Evolutionary conservation across 2,329 filamentous ascomycete genomes (phyloP).

Genomic region (Diaporthe nobilis): DNA sequence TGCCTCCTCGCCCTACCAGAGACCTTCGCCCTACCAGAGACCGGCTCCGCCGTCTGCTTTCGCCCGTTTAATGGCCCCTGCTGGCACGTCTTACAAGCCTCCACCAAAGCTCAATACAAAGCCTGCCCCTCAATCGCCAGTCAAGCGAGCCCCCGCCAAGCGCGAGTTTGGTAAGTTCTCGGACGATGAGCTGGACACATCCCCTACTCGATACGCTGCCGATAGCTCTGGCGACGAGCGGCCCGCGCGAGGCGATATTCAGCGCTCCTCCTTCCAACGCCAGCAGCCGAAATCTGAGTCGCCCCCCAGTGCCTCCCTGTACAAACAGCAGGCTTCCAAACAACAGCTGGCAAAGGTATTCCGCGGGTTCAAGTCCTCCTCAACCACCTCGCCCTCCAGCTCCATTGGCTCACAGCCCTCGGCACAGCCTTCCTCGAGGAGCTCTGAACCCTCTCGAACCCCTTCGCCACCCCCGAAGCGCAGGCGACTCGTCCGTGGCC

Average conservation of each 20-base stretch:
- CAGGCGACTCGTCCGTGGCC: constrained; percentile 36
- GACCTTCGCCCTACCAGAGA: constrained; percentile 47
- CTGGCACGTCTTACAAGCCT: constrained; percentile 78
- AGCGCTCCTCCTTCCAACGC: constrained; percentile 69
- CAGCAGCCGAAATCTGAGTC: constrained; percentile 55
- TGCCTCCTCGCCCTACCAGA: constrained; percentile 84
- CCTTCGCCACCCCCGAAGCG: constrained; percentile 39
- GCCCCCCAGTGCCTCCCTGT: constrained; percentile 44
- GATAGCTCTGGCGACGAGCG: constrained; percentile 70
- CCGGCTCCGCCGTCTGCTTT: constrained; percentile 30
- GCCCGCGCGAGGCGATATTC: constrained; percentile 72
- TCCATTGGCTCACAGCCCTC: constrained; percentile 31
- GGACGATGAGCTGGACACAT: constrained; percentile 49
- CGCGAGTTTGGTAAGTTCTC: constrained; percentile 48
- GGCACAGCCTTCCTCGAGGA: constrained; percentile 30
- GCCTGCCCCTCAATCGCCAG: constrained; percentile 40
- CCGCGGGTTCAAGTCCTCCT: constrained; percentile 11
- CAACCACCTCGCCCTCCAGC: constrained; percentile 26
- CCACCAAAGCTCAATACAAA: constrained; percentile 44
- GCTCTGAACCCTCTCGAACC: constrained; percentile 31
- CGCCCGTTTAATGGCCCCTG: constrained; percentile 73
- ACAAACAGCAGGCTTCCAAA: constrained; percentile 34
- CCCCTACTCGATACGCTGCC: constrained; percentile 61
- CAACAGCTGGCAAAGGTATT: constrained; percentile 41
- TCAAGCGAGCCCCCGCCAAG: constrained; percentile 27